Base-by-base conservation (phyloP, 2,329 filamentous ascomycete species). In the Furcasterigmium furcatum region DNA sequence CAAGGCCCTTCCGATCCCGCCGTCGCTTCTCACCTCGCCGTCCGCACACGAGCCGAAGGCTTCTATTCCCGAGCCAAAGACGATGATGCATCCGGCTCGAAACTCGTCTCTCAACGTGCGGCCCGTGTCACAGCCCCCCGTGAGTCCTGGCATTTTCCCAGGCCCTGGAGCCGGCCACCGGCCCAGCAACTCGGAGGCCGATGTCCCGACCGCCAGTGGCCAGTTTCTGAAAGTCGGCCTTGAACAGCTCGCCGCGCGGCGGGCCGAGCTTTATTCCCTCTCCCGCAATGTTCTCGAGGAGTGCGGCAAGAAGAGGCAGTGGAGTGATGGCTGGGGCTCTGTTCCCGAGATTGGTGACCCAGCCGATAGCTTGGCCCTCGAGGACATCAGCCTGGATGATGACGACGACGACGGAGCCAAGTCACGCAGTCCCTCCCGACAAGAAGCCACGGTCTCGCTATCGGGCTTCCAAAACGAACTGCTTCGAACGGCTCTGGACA, bases 221-320 rank as follows among this genome's bases (percentile, higher is more conserved):
- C 72, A 74, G 0, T 80, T 82, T 45, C 65, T 78, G 14, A 84
- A 83, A 49, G 58, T 70, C 7, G 91, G 92, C 0, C 71, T 91
- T 1, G 87, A 95, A 59, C 87, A 95, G 45, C 72, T 97, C 20
- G 88, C 91, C 29, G 88, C 88, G 38, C 82, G 84, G 49, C 79
- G 92, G 56, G 92, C 89, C 6, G 90, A 96, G 58, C 74, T 97
- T 3, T 86, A 90, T 49, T 72, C 88, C 46, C 70, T 96, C 34
- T 91, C 90, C 9, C 78, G 92, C 45, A 89, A 88, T 51, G 79
- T 94, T 5, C 72, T 97, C 1, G 85, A 92, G 56, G 78, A 84
- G 41, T 68, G 90, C 39, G 91, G 88, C 3, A 82, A 80, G 57
- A 79, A 80, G 47, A 73, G 81, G 19, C 83, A 81, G 4, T 96